Base-by-base conservation (phyloP, 2,329 filamentous ascomycete species). In the Xylaria sp. region DNA sequence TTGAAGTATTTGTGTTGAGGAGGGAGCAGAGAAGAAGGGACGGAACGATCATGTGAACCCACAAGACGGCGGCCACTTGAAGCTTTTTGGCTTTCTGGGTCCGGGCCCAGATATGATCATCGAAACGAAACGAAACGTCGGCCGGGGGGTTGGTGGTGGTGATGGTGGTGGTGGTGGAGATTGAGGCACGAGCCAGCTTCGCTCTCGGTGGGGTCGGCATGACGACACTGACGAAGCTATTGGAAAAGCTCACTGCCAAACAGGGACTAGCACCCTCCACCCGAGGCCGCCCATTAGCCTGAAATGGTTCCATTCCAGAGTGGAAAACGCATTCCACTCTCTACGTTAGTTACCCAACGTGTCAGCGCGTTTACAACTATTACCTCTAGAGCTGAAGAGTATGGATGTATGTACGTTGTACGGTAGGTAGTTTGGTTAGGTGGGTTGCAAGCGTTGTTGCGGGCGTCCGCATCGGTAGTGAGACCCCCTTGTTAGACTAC, bases 141-240 rank as follows among this genome's bases (percentile, higher is more conserved):
- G 8, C 29, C 6, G 29, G 29, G 29, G 11, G 29, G n/a, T n/a
- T n/a, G n/a, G n/a, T n/a, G n/a, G n/a, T n/a, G n/a, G n/a, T n/a
- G n/a, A n/a, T n/a, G n/a, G n/a, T n/a, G n/a, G n/a, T n/a, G n/a
- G n/a, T n/a, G n/a, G n/a, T n/a, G n/a, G n/a, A n/a, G n/a, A n/a
- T n/a, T n/a, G n/a, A n/a, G 49, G 38, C 48, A 52, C 48, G 39
- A 50, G 43, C 47, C 40, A 44, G 16, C 29, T 34, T n/a, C 17
- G 19, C 24, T 34, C 20, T 19, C 8, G 47, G 45, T 54, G 51
- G 52, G 49, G 49, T n/a, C 19, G 29, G 18, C 18, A 60, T 58
- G 58, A 58, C 54, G 58, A 58, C 58, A 55, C 52, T 48, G 47
- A 8, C 43, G 54, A 46, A 53, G 54, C 57, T 60, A 55, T 58